These are phyloP conservation scores for Wickerhamiella hasegawae DNA, from an alignment of 805 yeast species.

Conservation along the genomic window DNA sequence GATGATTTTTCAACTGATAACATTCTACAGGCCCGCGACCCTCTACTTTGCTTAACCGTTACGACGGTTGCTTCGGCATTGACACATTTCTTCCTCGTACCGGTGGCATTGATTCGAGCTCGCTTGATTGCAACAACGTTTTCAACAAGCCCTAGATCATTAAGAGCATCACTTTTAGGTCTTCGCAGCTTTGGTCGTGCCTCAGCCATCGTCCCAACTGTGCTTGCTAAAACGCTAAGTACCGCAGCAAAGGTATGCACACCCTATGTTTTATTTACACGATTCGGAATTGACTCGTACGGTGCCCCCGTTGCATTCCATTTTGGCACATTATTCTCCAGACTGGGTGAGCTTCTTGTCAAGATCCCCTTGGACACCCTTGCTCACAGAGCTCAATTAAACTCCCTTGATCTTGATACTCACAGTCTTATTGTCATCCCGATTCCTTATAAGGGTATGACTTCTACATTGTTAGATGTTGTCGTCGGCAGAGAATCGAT, in stretches of 20 bases:
- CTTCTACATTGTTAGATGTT: slow-evolving; percentile 36
- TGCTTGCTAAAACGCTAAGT: slow-evolving; percentile 44
- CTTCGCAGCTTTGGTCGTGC: slow-evolving; percentile 42
- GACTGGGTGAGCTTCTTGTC: slow-evolving; percentile 51
- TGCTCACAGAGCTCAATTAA: slow-evolving; percentile 67
- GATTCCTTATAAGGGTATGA: slow-evolving; percentile 38
- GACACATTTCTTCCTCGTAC: slow-evolving; percentile 59
- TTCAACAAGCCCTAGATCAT: slow-evolving; percentile 38
- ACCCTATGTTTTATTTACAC: slow-evolving; percentile 44
- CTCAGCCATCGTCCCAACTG: slow-evolving; percentile 45
- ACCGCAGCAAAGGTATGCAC: slow-evolving; percentile 49
- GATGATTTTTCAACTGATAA: slow-evolving; percentile 86
- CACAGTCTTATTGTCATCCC: slow-evolving; percentile 39
- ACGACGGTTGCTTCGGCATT: slow-evolving; percentile 56
- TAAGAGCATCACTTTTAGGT: slow-evolving; percentile 46
- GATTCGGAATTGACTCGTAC: slow-evolving; percentile 50
- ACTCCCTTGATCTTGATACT: slow-evolving; percentile 28
- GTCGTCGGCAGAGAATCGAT: slow-evolving; percentile 28
- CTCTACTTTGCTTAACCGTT: slow-evolving; percentile 47
- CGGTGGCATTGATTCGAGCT: slow-evolving; percentile 68
- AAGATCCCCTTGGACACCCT: slow-evolving; percentile 80
- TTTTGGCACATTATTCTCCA: slow-evolving; percentile 40
- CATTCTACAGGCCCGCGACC: slow-evolving; percentile 63
- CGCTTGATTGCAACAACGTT: slow-evolving; percentile 59
- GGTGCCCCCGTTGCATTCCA: slow-evolving; percentile 47